Evolutionary conservation across 192 early-diverging fungal species (phyloP), one percentile per base, ranked within the genome.

Genomic region (Lunasporangiospora selenospora): DNA sequence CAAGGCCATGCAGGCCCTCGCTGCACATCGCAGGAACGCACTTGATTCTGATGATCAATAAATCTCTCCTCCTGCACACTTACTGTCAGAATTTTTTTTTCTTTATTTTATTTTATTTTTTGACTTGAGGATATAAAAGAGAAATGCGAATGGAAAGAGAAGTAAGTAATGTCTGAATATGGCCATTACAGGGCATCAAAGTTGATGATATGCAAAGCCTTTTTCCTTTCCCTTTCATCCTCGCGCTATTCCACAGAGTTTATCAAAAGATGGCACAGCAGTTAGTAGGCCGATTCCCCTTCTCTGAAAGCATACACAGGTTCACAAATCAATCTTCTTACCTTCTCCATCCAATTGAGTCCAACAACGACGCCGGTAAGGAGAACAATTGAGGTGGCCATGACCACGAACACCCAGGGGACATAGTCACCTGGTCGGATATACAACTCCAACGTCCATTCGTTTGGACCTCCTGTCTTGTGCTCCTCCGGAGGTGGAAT

Each of bases 111-210:
- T n/a, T n/a, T n/a, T n/a, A n/a, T n/a, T n/a, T n/a, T n/a, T n/a
- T n/a, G n/a, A n/a, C n/a, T n/a, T n/a, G n/a, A n/a, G n/a, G n/a
- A n/a, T n/a, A n/a, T n/a, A n/a, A n/a, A n/a, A n/a, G n/a, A n/a
- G n/a, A n/a, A n/a, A n/a, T n/a, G n/a, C n/a, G n/a, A n/a, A n/a
- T n/a, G n/a, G n/a, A n/a, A n/a, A n/a, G n/a, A n/a, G n/a, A n/a
- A n/a, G n/a, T n/a, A n/a, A n/a, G n/a, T n/a, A n/a, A n/a, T n/a
- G n/a, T n/a, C n/a, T n/a, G n/a, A n/a, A n/a, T n/a, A n/a, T n/a
- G n/a, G n/a, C n/a, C n/a, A 26, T 29, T 67, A 96, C 27, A 96
- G 79, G 0, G 94, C 94, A 60, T 97, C 95, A 77, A 97, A 97
- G 65, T 97, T 95, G 63, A 97, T 92, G 33, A 89, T 84, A 62